phyloP scores from a whole-genome alignment of 2,329 filamentous ascomycete species.

The Hypoxylon sp. region DNA sequence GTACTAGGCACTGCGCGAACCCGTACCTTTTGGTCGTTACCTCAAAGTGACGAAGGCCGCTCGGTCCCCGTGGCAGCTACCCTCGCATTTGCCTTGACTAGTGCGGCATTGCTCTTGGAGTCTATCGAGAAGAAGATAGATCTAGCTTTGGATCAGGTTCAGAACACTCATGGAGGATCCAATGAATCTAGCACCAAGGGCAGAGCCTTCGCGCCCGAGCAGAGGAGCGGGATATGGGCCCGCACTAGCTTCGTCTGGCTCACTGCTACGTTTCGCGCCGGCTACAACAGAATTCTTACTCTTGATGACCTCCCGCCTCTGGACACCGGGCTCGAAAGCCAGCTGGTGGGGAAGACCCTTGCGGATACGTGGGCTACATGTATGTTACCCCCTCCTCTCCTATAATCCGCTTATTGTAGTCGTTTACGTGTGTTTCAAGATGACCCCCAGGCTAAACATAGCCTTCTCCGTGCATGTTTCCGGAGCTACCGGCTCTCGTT shows the following conservation, averaged over 20 bases:
- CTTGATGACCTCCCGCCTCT: constrained; percentile 12
- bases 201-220: constrained; percentile 1
- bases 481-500: not conserved
- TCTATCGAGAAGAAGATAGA: constrained; percentile 37
- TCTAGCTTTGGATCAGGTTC: not conserved
- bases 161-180: not conserved
- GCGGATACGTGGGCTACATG: constrained; percentile 3
- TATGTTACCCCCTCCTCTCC: too few species aligned
- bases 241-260: constrained; percentile 14
- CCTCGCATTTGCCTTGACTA: constrained; percentile 26
- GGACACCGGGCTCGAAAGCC: constrained; percentile 7
- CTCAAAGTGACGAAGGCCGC: constrained; percentile 13
- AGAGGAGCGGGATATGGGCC: constrained; percentile 14
- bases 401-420: too few species aligned
- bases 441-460: not conserved
- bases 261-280: constrained; percentile 10
- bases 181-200: not conserved
- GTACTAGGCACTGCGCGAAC: constrained; percentile 39
- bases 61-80: constrained; percentile 27
- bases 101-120: constrained; percentile 37
- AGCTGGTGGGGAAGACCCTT: not conserved
- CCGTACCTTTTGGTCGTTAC: constrained; percentile 39
- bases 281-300: constrained; percentile 1
- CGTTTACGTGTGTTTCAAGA: not conserved
- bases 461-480: not conserved